phyloP scores from a whole-genome alignment of 164 flowering plant genomes.

The Vitis cinerea region DNA sequence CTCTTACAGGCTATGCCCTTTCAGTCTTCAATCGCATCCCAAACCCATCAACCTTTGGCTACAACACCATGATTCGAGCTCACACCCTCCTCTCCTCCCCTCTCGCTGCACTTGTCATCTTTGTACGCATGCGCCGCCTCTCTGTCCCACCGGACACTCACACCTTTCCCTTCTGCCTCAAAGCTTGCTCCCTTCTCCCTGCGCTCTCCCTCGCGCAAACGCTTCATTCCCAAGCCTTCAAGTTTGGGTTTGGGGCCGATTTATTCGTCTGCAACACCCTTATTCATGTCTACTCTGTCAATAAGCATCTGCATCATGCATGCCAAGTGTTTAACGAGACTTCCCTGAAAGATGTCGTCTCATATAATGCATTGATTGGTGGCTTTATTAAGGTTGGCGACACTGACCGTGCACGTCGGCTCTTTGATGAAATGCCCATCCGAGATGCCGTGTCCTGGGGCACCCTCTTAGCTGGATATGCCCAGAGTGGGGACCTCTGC shows the following conservation, averaged over 20 bases:
- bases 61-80: slow-evolving; percentile 54
- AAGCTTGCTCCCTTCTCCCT: slow-evolving; percentile 37
- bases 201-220: slow-evolving; percentile 20
- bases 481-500: slow-evolving; percentile 29
- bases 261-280: slow-evolving; percentile 52
- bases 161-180: slow-evolving; percentile 65
- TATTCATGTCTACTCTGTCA: slow-evolving; percentile 35
- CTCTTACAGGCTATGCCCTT: slow-evolving; percentile 29
- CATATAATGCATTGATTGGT: slow-evolving; percentile 58
- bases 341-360: slow-evolving; percentile 42
- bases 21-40: slow-evolving; percentile 47
- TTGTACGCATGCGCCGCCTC: slow-evolving; percentile 45
- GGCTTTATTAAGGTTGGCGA: slow-evolving; percentile 59
- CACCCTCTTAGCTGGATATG: slow-evolving; percentile 66
- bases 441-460: slow-evolving; percentile 67
- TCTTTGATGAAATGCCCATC: slow-evolving; percentile 54
- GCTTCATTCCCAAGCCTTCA: slow-evolving; percentile 51
- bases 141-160: slow-evolving; percentile 56
- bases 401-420: slow-evolving; percentile 31
- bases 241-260: slow-evolving; percentile 47
- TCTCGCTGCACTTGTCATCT: slow-evolving; percentile 40
- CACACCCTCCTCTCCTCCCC: slow-evolving; percentile 50
- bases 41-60: slow-evolving; percentile 56
- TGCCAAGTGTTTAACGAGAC: slow-evolving; percentile 41
- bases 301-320: slow-evolving; percentile 28